These are phyloP conservation scores for Neoboletus magnificus DNA, from an alignment of 768 basidiomycete genomes.

Conservation along the genomic window DNA sequence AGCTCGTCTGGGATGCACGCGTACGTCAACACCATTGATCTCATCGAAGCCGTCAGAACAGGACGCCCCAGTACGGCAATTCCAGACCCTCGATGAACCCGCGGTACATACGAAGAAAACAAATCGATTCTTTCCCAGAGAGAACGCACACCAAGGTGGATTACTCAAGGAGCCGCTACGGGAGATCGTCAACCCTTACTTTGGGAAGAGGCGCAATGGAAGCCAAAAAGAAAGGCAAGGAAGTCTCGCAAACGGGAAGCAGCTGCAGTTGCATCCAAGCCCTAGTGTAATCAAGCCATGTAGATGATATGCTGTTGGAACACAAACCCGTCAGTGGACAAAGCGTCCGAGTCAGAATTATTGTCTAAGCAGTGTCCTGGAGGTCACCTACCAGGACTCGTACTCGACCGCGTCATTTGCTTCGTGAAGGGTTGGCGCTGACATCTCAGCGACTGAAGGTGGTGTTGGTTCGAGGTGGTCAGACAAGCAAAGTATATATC, in stretches of 20 bases:
- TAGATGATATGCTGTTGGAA: constrained; percentile 3
- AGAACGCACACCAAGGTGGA: constrained; percentile 27
- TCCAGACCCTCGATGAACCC: constrained; percentile 20
- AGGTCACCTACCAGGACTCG: constrained; percentile 6
- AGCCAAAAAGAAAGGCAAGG: constrained; percentile 15
- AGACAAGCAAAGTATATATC: constrained; percentile 70
- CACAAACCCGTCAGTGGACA: neutral
- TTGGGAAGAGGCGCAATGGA: constrained; percentile 17
- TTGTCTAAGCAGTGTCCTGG: no score
- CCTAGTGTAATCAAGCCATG: constrained; percentile 1
- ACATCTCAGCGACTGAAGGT: constrained; percentile 26
- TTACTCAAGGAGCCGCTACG: constrained; percentile 30
- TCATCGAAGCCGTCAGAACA: constrained; percentile 19
- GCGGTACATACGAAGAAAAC: constrained; percentile 19
- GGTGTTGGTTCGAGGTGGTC: constrained; percentile 17
- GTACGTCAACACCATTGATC: constrained; percentile 35
- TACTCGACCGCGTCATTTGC: constrained; percentile 11
- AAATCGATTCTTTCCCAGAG: constrained; percentile 27
- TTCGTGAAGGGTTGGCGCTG: constrained; percentile 10
- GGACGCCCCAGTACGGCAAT: constrained; percentile 16
- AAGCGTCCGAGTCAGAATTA: no score
- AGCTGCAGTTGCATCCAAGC: neutral
- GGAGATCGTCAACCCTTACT: constrained; percentile 19
- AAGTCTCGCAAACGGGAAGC: constrained; percentile 14
- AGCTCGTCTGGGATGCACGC: constrained; percentile 24